Evolutionary conservation across 78 protist species (phyloP), one percentile per base, ranked within the genome.

Genomic region (Dictyostelium brefeldianum): DNA sequence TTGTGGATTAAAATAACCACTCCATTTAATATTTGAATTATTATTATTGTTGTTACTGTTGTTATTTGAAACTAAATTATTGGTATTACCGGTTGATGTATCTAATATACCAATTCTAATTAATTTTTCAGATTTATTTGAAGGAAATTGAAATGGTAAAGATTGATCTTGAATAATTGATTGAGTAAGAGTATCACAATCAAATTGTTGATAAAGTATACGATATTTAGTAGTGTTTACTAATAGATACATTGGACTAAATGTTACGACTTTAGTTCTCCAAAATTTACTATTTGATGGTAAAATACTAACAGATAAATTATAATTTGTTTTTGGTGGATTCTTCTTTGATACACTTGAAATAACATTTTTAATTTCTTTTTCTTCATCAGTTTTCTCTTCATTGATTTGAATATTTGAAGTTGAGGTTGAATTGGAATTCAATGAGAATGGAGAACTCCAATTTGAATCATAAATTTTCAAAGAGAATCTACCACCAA

Each of bases 61-160:
- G 22, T 62, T 62, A 67, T 67, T 47, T 4, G 80, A 22, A 11
- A 41, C 27, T 62, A 36, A 17, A 36, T 36, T 36, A 3, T 62
- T 62, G 18, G 1, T 62, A 3, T 51, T 51, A 51, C 15, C n/a
- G n/a, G n/a, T 51, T 15, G 22, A 29, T 5, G 50, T 41, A 25
- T 67, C 25, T 5, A 31, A 18, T 10, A 71, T 36, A 65, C 84
- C 93, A 20, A 87, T 50, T 22, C 93, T 29, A 59, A 87, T 74
- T 8, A 87, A 20, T 51, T 87, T 87, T 18, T 87, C 84, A 20
- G 41, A 22, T 20, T 22, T 64, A 0, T 62, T 41, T 2, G 93
- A 87, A 8, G 93, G 93, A 67, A 87, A 87, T 15, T 87, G 78
- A 65, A 87, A 87, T 46, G 93, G 93, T 31, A 87, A 36, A 12